phyloP scores from a whole-genome alignment of 2,329 filamentous ascomycete species.

The Tolypocladium pustulatum region DNA sequence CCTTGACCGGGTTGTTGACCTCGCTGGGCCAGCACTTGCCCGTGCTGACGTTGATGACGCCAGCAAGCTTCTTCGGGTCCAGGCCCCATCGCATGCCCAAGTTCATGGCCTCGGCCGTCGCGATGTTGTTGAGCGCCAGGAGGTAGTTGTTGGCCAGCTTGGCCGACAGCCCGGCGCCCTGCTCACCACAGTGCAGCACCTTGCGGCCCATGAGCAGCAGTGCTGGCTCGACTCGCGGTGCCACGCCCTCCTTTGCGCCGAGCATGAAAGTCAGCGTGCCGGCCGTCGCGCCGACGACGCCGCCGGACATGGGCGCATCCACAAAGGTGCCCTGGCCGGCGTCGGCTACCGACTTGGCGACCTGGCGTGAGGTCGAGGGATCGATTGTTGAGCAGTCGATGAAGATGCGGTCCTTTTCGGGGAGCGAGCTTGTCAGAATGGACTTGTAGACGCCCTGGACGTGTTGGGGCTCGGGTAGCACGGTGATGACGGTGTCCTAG shows the following conservation, averaged over 20 bases:
- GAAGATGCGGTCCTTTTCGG: conserved; percentile 59
- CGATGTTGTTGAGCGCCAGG: conserved; percentile 83
- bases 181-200: conserved; percentile 74
- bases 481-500: conserved; percentile 79
- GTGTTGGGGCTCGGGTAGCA: conserved; percentile 79
- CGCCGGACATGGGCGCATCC: conserved; percentile 94
- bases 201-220: conserved; percentile 77
- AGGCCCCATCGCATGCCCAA: conserved; percentile 51
- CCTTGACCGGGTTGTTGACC: conserved; percentile 87
- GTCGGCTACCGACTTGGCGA: conserved; percentile 57
- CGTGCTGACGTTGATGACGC: conserved; percentile 86
- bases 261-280: conserved; percentile 96
- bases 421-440: conserved; percentile 51
- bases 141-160: conserved; percentile 98
- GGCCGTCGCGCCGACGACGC: conserved; percentile 80
- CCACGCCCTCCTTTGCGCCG: conserved; percentile 51
- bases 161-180: conserved; percentile 77
- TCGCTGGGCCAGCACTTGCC: conserved; percentile 96
- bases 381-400: conserved; percentile 98
- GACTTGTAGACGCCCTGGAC: conserved; percentile 73
- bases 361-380: conserved; percentile 67
- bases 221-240: conserved; percentile 56
- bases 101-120: conserved; percentile 56
- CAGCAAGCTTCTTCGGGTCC: conserved; percentile 56
- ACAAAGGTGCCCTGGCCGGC: conserved; percentile 68